Evolutionary conservation across 2,329 filamentous ascomycete species (phyloP).

Genomic region (Xylariales sp.): DNA sequence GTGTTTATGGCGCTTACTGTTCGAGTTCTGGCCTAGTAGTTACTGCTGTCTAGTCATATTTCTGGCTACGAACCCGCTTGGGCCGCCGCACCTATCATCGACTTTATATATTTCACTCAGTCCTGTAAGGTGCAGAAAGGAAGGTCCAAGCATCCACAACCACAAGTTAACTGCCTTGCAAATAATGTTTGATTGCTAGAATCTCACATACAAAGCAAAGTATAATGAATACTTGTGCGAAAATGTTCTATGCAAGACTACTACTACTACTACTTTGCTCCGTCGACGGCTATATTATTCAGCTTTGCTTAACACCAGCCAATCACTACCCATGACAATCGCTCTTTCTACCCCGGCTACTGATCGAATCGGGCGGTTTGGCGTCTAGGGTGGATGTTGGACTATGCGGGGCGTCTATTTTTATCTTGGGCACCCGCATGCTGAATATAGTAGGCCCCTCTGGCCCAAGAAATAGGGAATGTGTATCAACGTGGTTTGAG

Average conservation of each 20-base stretch:
- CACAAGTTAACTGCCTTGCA: not conserved
- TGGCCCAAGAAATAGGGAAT: too few relatives aligned
- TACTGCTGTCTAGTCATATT: not conserved
- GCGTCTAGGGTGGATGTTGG: too few relatives aligned
- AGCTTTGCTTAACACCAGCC: constrained; percentile 13
- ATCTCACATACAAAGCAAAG: not conserved
- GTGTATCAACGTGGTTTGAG: too few relatives aligned
- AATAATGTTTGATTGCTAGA: not conserved
- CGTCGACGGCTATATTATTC: constrained; percentile 5
- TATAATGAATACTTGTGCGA: too few relatives aligned
- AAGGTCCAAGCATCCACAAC: not conserved
- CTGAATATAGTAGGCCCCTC: too few relatives aligned
- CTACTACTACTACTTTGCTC: too few relatives aligned
- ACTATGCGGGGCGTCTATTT: too few relatives aligned
- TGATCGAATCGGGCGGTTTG: too few relatives aligned
- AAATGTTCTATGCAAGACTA: too few relatives aligned
- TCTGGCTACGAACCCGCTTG: not conserved
- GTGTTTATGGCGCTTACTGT: not conserved
- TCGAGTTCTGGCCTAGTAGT: not conserved
- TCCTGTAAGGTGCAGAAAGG: not conserved
- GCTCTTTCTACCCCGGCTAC: too few relatives aligned
- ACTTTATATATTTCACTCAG: not conserved
- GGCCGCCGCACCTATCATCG: not conserved
- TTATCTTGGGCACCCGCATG: too few relatives aligned
- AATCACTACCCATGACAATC: not conserved